Evolutionary conservation across 1,139 yeast species (phyloP), one percentile per base, ranked within the genome.

Genomic region (Candida sp.): DNA sequence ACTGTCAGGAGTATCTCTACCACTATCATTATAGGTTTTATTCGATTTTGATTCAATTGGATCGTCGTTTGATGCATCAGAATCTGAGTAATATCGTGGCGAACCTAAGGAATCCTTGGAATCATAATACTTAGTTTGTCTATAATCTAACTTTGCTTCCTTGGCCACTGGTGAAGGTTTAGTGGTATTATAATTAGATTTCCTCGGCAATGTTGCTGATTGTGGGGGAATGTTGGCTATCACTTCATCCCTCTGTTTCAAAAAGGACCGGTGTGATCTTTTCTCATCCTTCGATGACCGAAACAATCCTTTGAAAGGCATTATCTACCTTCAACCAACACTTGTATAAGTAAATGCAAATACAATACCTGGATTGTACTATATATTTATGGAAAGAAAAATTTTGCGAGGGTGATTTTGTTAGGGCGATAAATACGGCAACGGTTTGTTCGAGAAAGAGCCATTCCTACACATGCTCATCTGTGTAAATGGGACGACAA

Each of bases 261-360:
- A 37, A 21, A 29, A 15, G 8, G 33, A 12, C 27, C 25, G 15
- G 27, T 37, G 33, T n/a, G 39, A n/a, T 23, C 39, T 27, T 19
- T n/a, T 9, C 6, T 37, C 33, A 9, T 12, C 15, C 4, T 15
- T 19, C 8, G 39, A 27, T 30, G 22, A 22, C 34, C 21, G 29
- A 22, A 37, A 37, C 12, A 37, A 37, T 22, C 33, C 34, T 29
- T 21, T 37, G 23, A 37, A 37, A 5, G 39, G 39, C 39, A 37
- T 37, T 9, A 22, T 12, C 33, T 11, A 9, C 33, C 33, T 30
- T 8, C 19, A 30, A 12, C 11, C 33, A 11, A 5, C 5, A 30
- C 19, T 30, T 11, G 33, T 30, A 30, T 12, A 30, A 30, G 33
- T 9, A 9, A 6, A 25, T 25, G 9, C 9, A 25, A 25, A 25